Percentiles rank a stretch among this genome's conserved stretches.
phyloP scores from a whole-genome alignment of 768 basidiomycete genomes.

The Mycena venus region DNA sequence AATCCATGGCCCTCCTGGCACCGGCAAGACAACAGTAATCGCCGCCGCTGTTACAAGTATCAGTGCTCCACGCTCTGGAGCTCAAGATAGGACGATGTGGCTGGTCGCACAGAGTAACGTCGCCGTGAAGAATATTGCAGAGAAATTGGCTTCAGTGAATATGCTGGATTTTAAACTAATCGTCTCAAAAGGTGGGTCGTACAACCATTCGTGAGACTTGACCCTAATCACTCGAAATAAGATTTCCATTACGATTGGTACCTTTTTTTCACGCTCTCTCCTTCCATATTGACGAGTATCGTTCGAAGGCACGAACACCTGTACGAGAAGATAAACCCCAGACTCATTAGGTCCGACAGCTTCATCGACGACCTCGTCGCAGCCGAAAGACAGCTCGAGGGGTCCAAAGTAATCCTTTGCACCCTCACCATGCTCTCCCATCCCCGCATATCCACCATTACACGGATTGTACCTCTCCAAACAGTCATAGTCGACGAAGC shows the following conservation, averaged over 20 bases:
- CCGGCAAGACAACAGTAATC: slow-evolving; percentile 76
- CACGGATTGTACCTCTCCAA: slow-evolving; percentile 49
- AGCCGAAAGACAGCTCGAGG: slow-evolving; percentile 45
- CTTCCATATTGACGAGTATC: neutral
- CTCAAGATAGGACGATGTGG: slow-evolving; percentile 61
- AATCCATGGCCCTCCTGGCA: slow-evolving; percentile 71
- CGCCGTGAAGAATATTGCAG: slow-evolving; percentile 86
- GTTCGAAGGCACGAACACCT: slow-evolving; percentile 78
- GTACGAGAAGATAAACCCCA: slow-evolving; percentile 60
- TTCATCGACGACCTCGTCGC: slow-evolving; percentile 39
- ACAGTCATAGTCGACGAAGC: slow-evolving; percentile 67
- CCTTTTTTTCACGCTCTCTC: slow-evolving; percentile 28
- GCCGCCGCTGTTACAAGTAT: slow-evolving; percentile 60
- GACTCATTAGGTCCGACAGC: slow-evolving; percentile 62
- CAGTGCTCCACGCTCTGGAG: slow-evolving; percentile 41
- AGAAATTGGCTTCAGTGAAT: slow-evolving; percentile 66
- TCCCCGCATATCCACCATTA: slow-evolving; percentile 37
- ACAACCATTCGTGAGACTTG: no score
- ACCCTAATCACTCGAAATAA: neutral
- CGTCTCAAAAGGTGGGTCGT: slow-evolving; percentile 59
- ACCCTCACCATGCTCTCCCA: slow-evolving; percentile 76
- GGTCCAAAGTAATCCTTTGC: slow-evolving; percentile 70
- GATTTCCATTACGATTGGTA: slow-evolving; percentile 78
- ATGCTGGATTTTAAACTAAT: slow-evolving; percentile 69
- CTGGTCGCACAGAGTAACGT: slow-evolving; percentile 82